phyloP scores from a whole-genome alignment of 257 asterid genomes.

The Haberlea rhodopensis region DNA sequence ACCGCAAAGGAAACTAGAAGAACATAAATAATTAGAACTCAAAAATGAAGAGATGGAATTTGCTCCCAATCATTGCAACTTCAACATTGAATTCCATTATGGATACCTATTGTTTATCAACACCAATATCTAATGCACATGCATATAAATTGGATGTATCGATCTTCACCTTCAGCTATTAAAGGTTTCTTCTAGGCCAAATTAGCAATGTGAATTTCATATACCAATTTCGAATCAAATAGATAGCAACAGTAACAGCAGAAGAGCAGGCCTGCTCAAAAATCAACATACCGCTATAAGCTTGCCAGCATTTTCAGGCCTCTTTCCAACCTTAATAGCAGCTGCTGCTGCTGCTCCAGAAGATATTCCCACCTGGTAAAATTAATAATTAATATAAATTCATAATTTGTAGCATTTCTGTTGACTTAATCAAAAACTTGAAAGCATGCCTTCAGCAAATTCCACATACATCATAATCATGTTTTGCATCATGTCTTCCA shows the following conservation, averaged over 20 bases:
- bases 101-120: no score
- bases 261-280: background rate
- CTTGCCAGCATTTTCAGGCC: conserved; percentile 96
- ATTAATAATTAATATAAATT: conserved; percentile 8
- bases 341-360: conserved; percentile 99
- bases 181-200: background rate
- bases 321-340: conserved; percentile 75
- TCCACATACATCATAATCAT: no score
- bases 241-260: background rate
- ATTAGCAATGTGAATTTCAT: background rate
- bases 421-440: background rate
- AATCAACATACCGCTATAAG: conserved; percentile 68
- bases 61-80: background rate
- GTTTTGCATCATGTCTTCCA: background rate
- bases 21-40: background rate
- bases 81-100: background rate
- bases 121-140: background rate
- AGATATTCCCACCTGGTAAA: conserved; percentile 85
- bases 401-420: background rate
- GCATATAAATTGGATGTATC: background rate
- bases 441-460: background rate
- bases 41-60: no score
- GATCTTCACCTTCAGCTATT: background rate
- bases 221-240: background rate
- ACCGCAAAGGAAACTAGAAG: background rate